Conservation (phyloP, 2,329 filamentous ascomycete genomes). For the Clarireedia hainanense region DNA sequence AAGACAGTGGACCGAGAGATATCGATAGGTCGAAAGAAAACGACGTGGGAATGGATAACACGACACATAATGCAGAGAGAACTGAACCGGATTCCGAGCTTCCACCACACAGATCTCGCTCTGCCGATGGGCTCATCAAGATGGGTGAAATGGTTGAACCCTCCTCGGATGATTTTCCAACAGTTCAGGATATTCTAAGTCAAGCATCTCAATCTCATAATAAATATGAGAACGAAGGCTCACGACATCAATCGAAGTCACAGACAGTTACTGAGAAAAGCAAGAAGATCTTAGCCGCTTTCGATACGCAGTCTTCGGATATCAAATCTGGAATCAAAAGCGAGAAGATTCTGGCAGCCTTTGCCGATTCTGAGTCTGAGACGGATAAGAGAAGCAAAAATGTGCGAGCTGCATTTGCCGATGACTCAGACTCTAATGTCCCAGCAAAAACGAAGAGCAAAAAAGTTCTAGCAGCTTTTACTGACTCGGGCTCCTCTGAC, state of each 20-base stretch:
- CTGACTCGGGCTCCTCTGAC: constrained; percentile 1
- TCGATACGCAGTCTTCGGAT: background rate
- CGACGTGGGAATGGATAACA: constrained; percentile 5
- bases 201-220: constrained; percentile 26
- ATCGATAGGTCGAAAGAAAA: constrained; percentile 9
- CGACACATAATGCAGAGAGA: background rate
- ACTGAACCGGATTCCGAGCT: background rate
- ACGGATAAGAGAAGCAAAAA: constrained; percentile 8
- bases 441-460: constrained; percentile 11
- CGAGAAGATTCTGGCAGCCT: constrained; percentile 12
- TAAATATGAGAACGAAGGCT: constrained; percentile 16
- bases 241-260: background rate
- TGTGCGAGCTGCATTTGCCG: constrained; percentile 33
- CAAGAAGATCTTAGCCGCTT: constrained; percentile 15
- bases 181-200: constrained; percentile 20
- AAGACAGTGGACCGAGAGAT: constrained; percentile 21
- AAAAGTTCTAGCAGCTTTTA: constrained; percentile 12
- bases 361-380: background rate
- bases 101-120: background rate
- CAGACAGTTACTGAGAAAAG: background rate
- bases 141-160: constrained; percentile 1
- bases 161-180: constrained; percentile 20
- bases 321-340: background rate
- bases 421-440: constrained; percentile 10
- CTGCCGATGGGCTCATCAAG: background rate